Conservation (phyloP, 495 filamentous ascomycete genomes). For the Ascobolus immersus region DNA sequence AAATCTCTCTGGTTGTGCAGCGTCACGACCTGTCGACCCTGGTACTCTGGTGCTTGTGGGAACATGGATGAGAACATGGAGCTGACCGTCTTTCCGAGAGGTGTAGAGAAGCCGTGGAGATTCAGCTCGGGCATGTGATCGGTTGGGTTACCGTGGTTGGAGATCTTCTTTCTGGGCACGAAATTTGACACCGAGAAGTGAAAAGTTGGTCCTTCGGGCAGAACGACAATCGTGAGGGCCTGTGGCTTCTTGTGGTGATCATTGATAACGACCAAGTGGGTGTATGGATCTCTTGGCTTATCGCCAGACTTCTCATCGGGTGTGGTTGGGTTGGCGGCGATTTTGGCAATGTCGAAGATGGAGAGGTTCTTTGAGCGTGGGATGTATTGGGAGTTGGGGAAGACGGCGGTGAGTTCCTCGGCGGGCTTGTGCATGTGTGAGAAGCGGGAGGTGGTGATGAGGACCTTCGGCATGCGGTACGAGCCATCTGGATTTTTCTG, state of each 20-base stretch:
- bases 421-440: conserved; percentile 66
- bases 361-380: conserved; percentile 67
- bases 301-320: conserved; percentile 3
- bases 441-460: conserved; percentile 71
- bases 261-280: conserved; percentile 50
- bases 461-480: conserved; percentile 35
- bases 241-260: conserved; percentile 62
- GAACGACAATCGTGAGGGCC: conserved; percentile 53
- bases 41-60: conserved; percentile 55
- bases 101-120: conserved; percentile 85
- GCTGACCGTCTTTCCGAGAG: conserved; percentile 70
- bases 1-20: conserved; percentile 92
- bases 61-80: conserved; percentile 64
- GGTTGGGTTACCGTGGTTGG: conserved; percentile 70
- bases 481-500: conserved; percentile 23
- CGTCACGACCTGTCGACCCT: conserved; percentile 68
- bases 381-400: conserved; percentile 75
- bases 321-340: conserved; percentile 42
- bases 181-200: conserved; percentile 65
- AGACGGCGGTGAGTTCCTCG: conserved; percentile 44
- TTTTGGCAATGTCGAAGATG: conserved; percentile 65
- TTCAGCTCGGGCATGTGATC: conserved; percentile 81
- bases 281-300: conserved; percentile 26
- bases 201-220: conserved; percentile 68
- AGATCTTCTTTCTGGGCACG: conserved; percentile 56